Evolutionary conservation across 148 eudicot species (phyloP).

Genomic region (Salicornia ramosissima): DNA sequence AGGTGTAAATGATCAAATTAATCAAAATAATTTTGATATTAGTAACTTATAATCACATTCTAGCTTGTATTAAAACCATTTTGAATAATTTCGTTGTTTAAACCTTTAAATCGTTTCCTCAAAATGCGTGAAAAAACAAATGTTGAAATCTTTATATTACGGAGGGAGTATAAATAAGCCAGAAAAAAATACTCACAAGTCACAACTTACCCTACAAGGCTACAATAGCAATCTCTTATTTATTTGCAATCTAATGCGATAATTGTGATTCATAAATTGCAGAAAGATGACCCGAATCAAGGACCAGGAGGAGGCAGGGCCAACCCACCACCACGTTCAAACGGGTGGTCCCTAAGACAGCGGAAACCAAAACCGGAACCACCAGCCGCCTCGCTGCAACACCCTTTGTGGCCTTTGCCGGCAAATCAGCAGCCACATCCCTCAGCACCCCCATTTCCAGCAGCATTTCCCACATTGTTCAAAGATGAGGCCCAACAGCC

Average conservation of each 20-base stretch:
- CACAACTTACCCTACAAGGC: too few species aligned
- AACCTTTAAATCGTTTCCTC: too few species aligned
- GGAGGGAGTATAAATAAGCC: too few species aligned
- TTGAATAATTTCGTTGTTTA: too few species aligned
- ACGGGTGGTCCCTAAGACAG: conserved; percentile 20
- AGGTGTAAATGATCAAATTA: too few species aligned
- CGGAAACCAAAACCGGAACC: conserved; percentile 14
- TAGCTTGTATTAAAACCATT: too few species aligned
- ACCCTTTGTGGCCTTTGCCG: conserved; percentile 17
- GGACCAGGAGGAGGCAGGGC: conserved; percentile 2
- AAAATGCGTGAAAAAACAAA: too few species aligned
- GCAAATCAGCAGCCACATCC: conserved; percentile 18
- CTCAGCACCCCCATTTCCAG: conserved; percentile 38
- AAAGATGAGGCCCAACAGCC: conserved; percentile 23
- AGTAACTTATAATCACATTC: too few species aligned
- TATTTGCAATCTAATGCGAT: background rate
- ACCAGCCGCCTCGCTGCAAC: conserved; percentile 10
- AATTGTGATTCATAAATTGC: background rate
- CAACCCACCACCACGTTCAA: conserved; percentile 29
- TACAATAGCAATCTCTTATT: background rate
- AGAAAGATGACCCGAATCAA: conserved; percentile 19
- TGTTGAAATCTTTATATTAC: too few species aligned
- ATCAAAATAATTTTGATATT: too few species aligned
- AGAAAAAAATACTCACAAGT: too few species aligned
- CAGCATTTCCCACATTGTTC: conserved; percentile 22